These are phyloP conservation scores for Aspergillus affinis DNA, from an alignment of 495 filamentous ascomycete genomes.

Conservation along the genomic window DNA sequence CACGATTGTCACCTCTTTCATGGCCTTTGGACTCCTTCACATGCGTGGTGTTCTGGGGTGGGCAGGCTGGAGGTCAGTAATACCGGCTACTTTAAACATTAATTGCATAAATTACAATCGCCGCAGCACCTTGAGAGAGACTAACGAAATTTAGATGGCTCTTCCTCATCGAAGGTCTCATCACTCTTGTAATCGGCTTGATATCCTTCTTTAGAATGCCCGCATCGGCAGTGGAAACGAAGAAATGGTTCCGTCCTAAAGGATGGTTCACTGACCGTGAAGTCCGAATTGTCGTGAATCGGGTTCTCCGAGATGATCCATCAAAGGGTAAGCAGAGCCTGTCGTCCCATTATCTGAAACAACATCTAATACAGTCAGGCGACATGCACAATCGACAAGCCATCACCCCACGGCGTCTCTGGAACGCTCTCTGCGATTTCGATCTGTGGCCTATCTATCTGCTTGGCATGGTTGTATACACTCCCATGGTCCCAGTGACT, in stretches of 20 bases:
- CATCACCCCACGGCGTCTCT: constrained; percentile 43
- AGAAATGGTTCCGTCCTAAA: constrained; percentile 53
- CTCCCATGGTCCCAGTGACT: constrained; percentile 43
- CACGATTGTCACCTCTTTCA: constrained; percentile 37
- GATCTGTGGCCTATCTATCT: constrained; percentile 60
- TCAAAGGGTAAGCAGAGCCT: constrained; percentile 45
- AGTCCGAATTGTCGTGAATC: constrained; percentile 59
- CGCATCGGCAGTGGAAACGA: constrained; percentile 48
- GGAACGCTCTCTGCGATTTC: constrained; percentile 49
- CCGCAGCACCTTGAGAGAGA: not conserved
- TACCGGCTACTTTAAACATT: not conserved
- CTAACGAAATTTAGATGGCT: constrained; percentile 27
- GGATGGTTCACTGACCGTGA: constrained; percentile 65
- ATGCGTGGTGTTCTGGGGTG: constrained; percentile 33
- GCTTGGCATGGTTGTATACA: constrained; percentile 48
- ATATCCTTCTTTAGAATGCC: constrained; percentile 57
- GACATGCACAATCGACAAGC: constrained; percentile 60
- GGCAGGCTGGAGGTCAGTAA: constrained; percentile 29
- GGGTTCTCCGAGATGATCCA: constrained; percentile 62
- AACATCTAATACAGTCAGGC: constrained; percentile 9
- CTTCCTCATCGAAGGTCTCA: constrained; percentile 55
- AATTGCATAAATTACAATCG: too few species aligned
- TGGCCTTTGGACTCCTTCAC: constrained; percentile 48
- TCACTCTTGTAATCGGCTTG: constrained; percentile 54
- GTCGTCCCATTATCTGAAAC: not conserved